These are phyloP conservation scores for Blumeria hordei DNA, from an alignment of 2,329 filamentous ascomycete species.

Conservation along the genomic window DNA sequence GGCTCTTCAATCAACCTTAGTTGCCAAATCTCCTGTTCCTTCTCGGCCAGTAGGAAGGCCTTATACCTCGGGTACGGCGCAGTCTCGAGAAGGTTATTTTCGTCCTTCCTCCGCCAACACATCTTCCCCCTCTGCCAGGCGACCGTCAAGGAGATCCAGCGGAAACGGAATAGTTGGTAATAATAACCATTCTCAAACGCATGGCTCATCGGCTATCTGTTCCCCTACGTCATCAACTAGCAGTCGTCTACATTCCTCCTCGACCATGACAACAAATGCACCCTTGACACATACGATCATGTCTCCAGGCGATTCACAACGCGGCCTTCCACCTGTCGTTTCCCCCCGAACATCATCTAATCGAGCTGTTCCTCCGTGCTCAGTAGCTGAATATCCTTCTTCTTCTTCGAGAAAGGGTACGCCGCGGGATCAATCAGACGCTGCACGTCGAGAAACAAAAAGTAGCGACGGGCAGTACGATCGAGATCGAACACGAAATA, in stretches of 20 bases:
- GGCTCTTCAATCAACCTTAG: conserved; percentile 33
- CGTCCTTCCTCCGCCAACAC: conserved; percentile 9
- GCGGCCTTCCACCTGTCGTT: conserved; percentile 43
- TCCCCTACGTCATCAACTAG: conserved; percentile 6
- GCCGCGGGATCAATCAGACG: conserved; percentile 7
- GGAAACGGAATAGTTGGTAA: conserved; percentile 20
- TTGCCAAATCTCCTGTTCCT: conserved; percentile 22
- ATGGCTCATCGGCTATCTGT: conserved; percentile 11
- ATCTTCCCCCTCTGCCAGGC: conserved; percentile 25
- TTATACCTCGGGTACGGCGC: conserved; percentile 28
- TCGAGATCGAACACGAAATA: conserved; percentile 15
- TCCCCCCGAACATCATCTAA: conserved; percentile 67
- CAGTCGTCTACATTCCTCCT: conserved; percentile 13
- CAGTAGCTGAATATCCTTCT: conserved; percentile 10
- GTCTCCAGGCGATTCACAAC: conserved; percentile 24
- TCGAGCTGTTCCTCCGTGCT: conserved; percentile 19
- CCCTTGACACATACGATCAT: conserved; percentile 14
- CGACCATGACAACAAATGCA: conserved; percentile 16
- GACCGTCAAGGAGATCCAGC: conserved; percentile 25
- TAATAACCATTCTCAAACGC: conserved; percentile 8
- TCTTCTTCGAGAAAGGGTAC: conserved; percentile 9
- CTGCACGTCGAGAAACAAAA: conserved; percentile 6
- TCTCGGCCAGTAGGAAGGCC: conserved; percentile 23
- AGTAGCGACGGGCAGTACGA: conserved; percentile 10
- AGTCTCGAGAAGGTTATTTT: conserved; percentile 30